These are phyloP conservation scores for Ocimum tenuiflorum DNA, from an alignment of 257 asterid genomes.

Conservation along the genomic window DNA sequence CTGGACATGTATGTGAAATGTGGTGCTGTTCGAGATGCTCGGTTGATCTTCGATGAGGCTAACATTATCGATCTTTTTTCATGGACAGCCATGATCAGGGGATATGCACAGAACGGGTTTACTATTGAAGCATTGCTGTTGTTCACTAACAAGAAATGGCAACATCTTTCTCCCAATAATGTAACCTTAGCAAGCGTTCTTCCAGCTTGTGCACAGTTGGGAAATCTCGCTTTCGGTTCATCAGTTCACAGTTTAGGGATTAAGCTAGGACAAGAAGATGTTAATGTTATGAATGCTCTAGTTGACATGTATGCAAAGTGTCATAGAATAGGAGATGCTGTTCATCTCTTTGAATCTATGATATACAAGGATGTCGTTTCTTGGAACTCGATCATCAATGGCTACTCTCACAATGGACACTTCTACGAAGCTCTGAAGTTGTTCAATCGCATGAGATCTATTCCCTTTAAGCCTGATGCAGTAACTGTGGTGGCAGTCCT, in stretches of 20 bases:
- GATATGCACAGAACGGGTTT: slow-evolving; percentile 45
- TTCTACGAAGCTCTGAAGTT: slow-evolving; percentile 31
- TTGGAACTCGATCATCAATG: slow-evolving; percentile 55
- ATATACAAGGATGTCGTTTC: slow-evolving; percentile 37
- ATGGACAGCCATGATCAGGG: slow-evolving; percentile 55
- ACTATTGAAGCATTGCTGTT: slow-evolving; percentile 41
- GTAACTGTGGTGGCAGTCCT: slow-evolving; percentile 44
- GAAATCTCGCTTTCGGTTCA: slow-evolving; percentile 35
- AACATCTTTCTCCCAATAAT: slow-evolving; percentile 36
- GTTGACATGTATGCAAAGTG: slow-evolving; percentile 53
- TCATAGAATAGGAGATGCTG: slow-evolving; percentile 30
- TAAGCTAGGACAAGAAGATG: slow-evolving; percentile 44
- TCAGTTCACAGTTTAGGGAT: slow-evolving; percentile 41
- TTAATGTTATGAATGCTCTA: slow-evolving; percentile 41
- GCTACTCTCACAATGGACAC: slow-evolving; percentile 32
- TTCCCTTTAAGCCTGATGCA: slow-evolving; percentile 31
- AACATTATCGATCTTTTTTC: slow-evolving; percentile 36
- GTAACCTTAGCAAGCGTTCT: slow-evolving; percentile 42
- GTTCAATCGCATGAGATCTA: slow-evolving; percentile 43
- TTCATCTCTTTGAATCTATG: slow-evolving; percentile 32
- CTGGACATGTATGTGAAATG: slow-evolving; percentile 57
- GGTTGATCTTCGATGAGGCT: slow-evolving; percentile 37
- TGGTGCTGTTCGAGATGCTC: slow-evolving; percentile 43
- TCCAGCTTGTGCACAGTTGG: slow-evolving; percentile 50
- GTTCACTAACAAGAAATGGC: slow-evolving; percentile 44